phyloP scores from a whole-genome alignment of 257 asterid genomes.

The Capsicum rhomboideum region DNA sequence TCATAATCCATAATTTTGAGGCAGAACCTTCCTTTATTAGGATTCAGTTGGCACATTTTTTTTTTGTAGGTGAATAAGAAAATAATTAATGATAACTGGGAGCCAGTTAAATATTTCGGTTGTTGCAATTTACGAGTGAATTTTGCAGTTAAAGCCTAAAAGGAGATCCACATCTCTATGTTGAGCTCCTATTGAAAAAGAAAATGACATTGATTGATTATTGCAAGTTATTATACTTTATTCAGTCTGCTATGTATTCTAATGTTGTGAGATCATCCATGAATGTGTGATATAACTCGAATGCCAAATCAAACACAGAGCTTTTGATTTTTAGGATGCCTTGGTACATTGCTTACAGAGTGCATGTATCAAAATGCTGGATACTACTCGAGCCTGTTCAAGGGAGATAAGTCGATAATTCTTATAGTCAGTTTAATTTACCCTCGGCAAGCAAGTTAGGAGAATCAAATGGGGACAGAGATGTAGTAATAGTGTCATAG shows the following conservation, averaged over 20 bases:
- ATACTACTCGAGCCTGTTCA: neutral
- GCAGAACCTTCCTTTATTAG: neutral
- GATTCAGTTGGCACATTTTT: neutral
- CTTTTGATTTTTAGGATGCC: neutral
- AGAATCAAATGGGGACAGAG: neutral
- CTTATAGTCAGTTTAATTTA: neutral
- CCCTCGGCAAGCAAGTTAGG: neutral
- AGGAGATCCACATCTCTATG: neutral
- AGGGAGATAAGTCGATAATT: neutral
- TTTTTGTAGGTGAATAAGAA: neutral
- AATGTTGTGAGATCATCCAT: neutral
- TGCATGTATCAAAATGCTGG: neutral
- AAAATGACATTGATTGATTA: neutral
- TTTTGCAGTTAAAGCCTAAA: neutral
- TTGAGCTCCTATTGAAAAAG: neutral
- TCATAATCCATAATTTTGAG: neutral
- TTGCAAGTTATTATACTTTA: neutral
- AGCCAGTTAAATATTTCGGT: neutral
- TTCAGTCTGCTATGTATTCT: neutral
- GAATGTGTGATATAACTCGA: neutral
- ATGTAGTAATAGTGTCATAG: neutral
- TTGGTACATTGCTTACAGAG: neutral
- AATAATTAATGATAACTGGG: neutral
- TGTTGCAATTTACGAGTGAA: neutral
- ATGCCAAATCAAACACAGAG: neutral